Base-by-base conservation (phyloP, 2,329 filamentous ascomycete species). In the Penicillium sp. region DNA sequence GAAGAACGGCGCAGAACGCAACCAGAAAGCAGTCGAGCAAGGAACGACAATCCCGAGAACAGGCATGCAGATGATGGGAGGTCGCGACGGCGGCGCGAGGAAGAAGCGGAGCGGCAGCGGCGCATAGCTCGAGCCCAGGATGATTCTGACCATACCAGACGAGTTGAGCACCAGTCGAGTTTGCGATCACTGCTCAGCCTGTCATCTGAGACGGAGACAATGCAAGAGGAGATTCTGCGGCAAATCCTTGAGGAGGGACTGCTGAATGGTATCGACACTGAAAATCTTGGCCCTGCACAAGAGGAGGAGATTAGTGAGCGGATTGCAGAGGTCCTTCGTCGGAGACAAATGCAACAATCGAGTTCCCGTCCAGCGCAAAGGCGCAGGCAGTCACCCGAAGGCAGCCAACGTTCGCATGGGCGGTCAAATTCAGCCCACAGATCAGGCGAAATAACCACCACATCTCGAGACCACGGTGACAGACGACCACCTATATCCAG, bases 251-350 rank as follows among this genome's bases (percentile, higher is more conserved):
- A 93, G 60, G 91, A 96, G 68, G 92, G 93, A 0, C 76, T 97
- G 20, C 75, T 96, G 31, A 90, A 97, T 66, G 92, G 91, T 18
- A 85, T 97, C 45, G 92, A 97, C 69, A 77, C 97, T 53, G 89
- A 94, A 66, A 92, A 92, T 60, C 86, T 97, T 51, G 92, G 93
- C 59, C 81, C 91, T 15, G 85, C 80, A 47, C 89, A 92, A 66
- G 91, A 97, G 69, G 92, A 97, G 67, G 90, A 95, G 67, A 85
- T 97, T 15, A 96, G 90, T 61, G 89, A 93, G 67, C 86, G 89
- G 56, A 96, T 97, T 64, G 92, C 92, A 2, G 90, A 95, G 67
- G 91, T 91, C 2, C 96, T 95, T 68, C 81, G 90, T 55, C 83
- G 90, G 58, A 82, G 90, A 27, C 90, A 95, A 67, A 69, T 69